A percentile compares a stretch with the other conserved stretches of the same genome.
Conservation (phyloP, 2,329 filamentous ascomycete species). For the Xylariomycetidae sp. region DNA sequence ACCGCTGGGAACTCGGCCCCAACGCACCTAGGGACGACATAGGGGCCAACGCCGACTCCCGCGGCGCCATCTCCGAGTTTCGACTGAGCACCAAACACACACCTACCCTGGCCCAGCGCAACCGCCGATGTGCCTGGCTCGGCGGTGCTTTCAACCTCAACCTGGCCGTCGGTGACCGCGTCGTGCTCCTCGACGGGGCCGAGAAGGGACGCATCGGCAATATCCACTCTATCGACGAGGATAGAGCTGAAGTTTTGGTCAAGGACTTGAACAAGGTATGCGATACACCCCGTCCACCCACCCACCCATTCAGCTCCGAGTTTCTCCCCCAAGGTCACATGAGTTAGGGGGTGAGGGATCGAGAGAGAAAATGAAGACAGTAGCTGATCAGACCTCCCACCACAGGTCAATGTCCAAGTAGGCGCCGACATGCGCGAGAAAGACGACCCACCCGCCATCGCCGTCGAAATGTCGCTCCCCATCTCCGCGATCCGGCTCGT, state of each 20-base stretch:
- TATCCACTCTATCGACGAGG: slow-evolving; percentile 53
- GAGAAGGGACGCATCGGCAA: slow-evolving; percentile 80
- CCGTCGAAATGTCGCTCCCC: slow-evolving; percentile 54
- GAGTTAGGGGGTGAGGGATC: no score
- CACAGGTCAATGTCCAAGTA: slow-evolving; percentile 34
- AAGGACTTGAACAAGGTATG: slow-evolving; percentile 61
- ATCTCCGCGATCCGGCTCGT: slow-evolving; percentile 77
- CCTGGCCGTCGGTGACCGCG: slow-evolving; percentile 67
- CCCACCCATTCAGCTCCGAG: no score
- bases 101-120: slow-evolving; percentile 27
- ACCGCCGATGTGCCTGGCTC: slow-evolving; percentile 44
- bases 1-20: slow-evolving; percentile 76
- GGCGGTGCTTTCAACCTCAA: slow-evolving; percentile 54
- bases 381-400: slow-evolving; percentile 8
- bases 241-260: slow-evolving; percentile 56
- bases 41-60: slow-evolving; percentile 51
- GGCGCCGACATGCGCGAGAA: slow-evolving; percentile 34
- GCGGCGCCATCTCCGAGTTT: slow-evolving; percentile 50
- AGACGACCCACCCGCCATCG: slow-evolving; percentile 36
- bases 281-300: no score
- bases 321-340: not conserved
- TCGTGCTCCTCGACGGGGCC: slow-evolving; percentile 72
- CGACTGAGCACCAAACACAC: slow-evolving; percentile 16
- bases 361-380: no score
- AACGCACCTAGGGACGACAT: slow-evolving; percentile 73